Base-by-base conservation (phyloP, 108 stramenopile genomes). In the Cylindrotheca fusiformis region DNA sequence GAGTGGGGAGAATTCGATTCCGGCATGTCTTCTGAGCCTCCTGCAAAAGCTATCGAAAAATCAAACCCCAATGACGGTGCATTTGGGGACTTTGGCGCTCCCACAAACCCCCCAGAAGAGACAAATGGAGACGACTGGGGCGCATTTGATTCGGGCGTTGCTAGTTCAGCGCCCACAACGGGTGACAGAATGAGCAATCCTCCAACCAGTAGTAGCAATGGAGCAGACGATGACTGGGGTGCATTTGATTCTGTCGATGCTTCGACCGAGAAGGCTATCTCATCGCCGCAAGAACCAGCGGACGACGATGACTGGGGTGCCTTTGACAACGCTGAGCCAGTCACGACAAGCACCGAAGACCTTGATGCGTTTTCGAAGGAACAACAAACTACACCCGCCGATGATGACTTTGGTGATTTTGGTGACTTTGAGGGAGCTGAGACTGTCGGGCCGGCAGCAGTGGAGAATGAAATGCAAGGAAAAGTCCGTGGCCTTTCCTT, bases 1-100 rank as follows among this genome's bases (percentile, higher is more conserved):
- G 67, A 80, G 36, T 69, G 58, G 33, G 76, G 76, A 14, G 68
- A 46, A 19, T 77, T 68, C 32, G 53, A 44, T 22, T 26, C 52
- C 36, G 36, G 36, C 6, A 14, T 14, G 6, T 14, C 36, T 10
- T 10, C 36, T 41, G 10, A 6, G 6, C 14, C 36, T 41, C 36
- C 36, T 14, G 36, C 36, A 41, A 52, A 51, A 36, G 55, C 46
- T n/a, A 29, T 55, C 19, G 44, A 10, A 26, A 14, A 49, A 28
- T 55, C 58, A 27, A 25, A 23, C 21, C 21, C 33, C 22, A 32
- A 4, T 24, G 71, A 52, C 45, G 67, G 68, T 19, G 58, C 28
- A 6, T 71, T 71, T 65, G 69, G 65, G 27, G 63, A 21, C 24
- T 67, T 71, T 33, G 69, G 62, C 24, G 66, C 17, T 18, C 5